phyloP scores from a whole-genome alignment of 2,329 filamentous ascomycete species.

The Sclerotinia minor region DNA sequence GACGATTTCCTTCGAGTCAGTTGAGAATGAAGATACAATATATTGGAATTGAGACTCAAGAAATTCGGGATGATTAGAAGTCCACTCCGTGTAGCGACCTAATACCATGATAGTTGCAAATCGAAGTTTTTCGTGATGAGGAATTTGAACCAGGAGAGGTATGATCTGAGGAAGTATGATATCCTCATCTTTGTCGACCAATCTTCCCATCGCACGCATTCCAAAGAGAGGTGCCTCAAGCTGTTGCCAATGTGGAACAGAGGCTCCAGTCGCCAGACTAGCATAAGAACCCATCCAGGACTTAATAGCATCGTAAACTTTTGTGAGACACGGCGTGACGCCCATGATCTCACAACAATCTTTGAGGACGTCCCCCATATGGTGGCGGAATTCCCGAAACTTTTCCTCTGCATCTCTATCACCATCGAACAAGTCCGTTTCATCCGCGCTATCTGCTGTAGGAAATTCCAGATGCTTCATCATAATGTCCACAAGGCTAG shows the following conservation, averaged over 20 bases:
- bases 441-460: conserved; percentile 63
- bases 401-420: conserved; percentile 95
- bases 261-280: conserved; percentile 67
- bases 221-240: conserved; percentile 93
- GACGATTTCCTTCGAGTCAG: conserved; percentile 85
- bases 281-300: conserved; percentile 84
- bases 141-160: conserved; percentile 89
- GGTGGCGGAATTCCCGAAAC: conserved; percentile 93
- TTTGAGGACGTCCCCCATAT: conserved; percentile 97
- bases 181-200: conserved; percentile 87
- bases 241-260: conserved; percentile 93
- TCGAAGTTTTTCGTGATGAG: conserved; percentile 93
- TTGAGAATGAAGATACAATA: conserved; percentile 89
- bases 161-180: conserved; percentile 89
- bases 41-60: conserved; percentile 92
- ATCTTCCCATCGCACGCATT: conserved; percentile 92
- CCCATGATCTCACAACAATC: conserved; percentile 97
- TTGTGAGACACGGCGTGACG: conserved; percentile 84
- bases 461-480: conserved; percentile 89
- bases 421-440: conserved; percentile 87
- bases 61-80: conserved; percentile 87
- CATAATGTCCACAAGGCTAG: conserved; percentile 88
- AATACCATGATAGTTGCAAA: conserved; percentile 98
- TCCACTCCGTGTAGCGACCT: conserved; percentile 97
- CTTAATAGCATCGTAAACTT: conserved; percentile 84